Conservation (phyloP, 2,329 filamentous ascomycete species). For the Scleromitrula shiraiana region DNA sequence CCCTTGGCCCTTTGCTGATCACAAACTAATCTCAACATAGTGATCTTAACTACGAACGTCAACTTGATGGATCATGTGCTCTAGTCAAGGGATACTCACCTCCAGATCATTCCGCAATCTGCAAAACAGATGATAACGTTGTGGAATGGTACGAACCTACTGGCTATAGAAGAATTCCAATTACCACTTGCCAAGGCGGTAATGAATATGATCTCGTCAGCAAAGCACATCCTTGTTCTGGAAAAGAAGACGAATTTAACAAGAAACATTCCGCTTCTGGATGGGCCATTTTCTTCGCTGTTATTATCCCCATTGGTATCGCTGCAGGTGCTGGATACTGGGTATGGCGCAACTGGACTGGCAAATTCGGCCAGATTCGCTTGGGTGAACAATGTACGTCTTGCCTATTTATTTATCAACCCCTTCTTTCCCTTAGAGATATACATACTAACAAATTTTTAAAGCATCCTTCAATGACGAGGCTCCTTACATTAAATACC, state of each 20-base stretch:
- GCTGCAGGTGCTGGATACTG: slow-evolving; percentile 74
- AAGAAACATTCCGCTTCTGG: slow-evolving; percentile 64
- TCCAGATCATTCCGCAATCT: slow-evolving; percentile 49
- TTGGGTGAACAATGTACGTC: slow-evolving; percentile 60
- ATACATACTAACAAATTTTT: slow-evolving; percentile 17
- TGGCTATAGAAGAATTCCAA: slow-evolving; percentile 81
- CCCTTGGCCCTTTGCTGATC: neutral
- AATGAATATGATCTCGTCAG: slow-evolving; percentile 57
- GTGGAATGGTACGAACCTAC: slow-evolving; percentile 76
- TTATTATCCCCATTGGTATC: slow-evolving; percentile 64
- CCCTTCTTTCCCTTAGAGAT: neutral
- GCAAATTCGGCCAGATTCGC: slow-evolving; percentile 86
- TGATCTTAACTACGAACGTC: slow-evolving; percentile 87
- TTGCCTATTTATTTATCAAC: neutral
- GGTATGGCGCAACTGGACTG: slow-evolving; percentile 75
- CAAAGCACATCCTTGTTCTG: slow-evolving; percentile 57
- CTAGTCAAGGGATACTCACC: slow-evolving; percentile 68
- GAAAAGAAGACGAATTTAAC: slow-evolving; percentile 75
- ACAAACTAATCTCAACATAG: slow-evolving; percentile 40
- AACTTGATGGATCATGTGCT: slow-evolving; percentile 66
- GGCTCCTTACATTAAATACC: slow-evolving; percentile 71
- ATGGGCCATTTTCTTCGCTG: slow-evolving; percentile 74
- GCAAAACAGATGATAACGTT: slow-evolving; percentile 55
- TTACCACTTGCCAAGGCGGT: slow-evolving; percentile 79
- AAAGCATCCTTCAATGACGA: slow-evolving; percentile 54